A percentile compares a stretch with the other conserved stretches of the same genome.
phyloP scores from a whole-genome alignment of 169 alveolate genomes.

The Plasmodium malariae region DNA sequence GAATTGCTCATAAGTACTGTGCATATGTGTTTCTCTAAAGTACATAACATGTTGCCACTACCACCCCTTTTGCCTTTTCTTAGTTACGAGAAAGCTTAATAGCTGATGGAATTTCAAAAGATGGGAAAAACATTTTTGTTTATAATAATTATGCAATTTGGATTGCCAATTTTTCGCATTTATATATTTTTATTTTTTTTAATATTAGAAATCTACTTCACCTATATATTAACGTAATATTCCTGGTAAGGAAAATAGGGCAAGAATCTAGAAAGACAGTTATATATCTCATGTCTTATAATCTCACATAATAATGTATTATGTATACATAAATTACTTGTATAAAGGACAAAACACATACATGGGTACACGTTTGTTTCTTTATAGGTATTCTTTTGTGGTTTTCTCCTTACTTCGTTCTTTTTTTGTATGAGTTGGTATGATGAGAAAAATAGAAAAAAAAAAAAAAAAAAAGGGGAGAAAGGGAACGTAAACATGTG shows the following conservation, averaged over 20 bases:
- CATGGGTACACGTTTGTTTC: background rate
- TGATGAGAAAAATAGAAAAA: background rate
- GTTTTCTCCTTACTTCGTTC: constrained; percentile 14
- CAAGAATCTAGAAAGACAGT: background rate
- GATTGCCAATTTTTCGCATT: constrained; percentile 29
- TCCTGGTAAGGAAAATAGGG: constrained; percentile 13
- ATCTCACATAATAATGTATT: too few relatives aligned
- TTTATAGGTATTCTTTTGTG: constrained; percentile 21
- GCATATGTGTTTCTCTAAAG: too few relatives aligned
- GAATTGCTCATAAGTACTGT: too few relatives aligned
- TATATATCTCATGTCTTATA: too few relatives aligned
- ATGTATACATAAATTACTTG: too few relatives aligned
- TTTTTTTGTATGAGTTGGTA: constrained; percentile 69
- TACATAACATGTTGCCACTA: too few relatives aligned
- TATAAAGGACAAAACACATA: too few relatives aligned
- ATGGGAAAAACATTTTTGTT: constrained; percentile 41
- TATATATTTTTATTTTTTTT: constrained; percentile 17
- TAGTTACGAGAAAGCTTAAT: constrained; percentile 32
- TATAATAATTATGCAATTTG: constrained; percentile 37
- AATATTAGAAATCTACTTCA: constrained; percentile 6
- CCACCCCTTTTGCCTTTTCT: too few relatives aligned
- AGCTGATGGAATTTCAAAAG: constrained; percentile 12
- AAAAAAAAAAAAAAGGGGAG: background rate
- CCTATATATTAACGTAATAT: background rate
- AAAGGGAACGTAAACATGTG: background rate